Base-by-base conservation (phyloP, 805 yeast genomes). In the Ogataea trehaloabstinens region DNA sequence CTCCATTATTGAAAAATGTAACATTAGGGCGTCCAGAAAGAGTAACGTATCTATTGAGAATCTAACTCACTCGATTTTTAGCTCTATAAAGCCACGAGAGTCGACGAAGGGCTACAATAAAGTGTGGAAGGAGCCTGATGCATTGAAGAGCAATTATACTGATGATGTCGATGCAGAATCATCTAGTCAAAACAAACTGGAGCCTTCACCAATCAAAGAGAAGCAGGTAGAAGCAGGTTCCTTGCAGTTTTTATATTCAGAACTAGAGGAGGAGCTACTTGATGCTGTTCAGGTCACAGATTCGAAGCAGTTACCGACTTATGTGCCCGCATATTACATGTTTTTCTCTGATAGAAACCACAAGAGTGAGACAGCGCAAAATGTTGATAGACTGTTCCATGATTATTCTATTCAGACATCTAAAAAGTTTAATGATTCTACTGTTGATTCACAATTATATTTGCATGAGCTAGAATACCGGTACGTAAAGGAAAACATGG, bases 401-500 rank as follows among this genome's bases (percentile, higher is more conserved):
- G 46, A 46, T 6, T 50, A 49, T 28, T 28, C 51, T 3, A 13
- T 40, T 18, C 59, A 54, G 21, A 19, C 38, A 4, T 41, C 19
- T 6, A 55, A 49, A 25, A 42, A 48, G 29, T 49, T 40, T 17
- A 42, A 40, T 17, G 54, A 51, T 4, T 24, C 31, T n/a, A 27
- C 33, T 2, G 21, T 44, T 11, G 56, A 48, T 19, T 6, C 45
- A 8, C 20, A 18, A 2, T 35, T 41, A 18, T 56, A 38, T 37
- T 37, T 56, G 10, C 61, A 56, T 37, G 57, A 56, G 18, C 38
- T 45, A 12, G 61, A 56, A 21, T 54, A 49, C 24, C 31, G 49
- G 13, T 56, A 51, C 36, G 42, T 56, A 13, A 49, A 44, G 39
- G 18, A 27, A 2, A 45, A 52, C 28, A 16, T 56, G 4, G 35